These are phyloP conservation scores for Lentinus tigrinus DNA, from an alignment of 768 basidiomycete genomes.

Conservation along the genomic window DNA sequence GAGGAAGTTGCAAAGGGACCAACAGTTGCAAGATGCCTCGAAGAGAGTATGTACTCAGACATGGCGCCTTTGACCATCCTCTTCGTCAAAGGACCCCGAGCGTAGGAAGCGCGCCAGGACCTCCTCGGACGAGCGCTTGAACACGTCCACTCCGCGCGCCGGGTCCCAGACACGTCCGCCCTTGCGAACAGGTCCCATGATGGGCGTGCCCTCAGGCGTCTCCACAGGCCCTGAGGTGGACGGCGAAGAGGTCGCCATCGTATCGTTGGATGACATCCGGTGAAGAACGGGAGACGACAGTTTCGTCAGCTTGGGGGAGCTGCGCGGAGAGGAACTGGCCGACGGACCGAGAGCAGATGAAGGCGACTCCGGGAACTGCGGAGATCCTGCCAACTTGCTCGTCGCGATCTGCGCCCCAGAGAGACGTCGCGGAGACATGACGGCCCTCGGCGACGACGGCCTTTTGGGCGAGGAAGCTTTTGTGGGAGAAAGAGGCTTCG, in stretches of 20 bases:
- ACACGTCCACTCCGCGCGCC: slow-evolving; percentile 77
- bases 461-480: slow-evolving; percentile 11
- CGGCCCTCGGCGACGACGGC: slow-evolving; percentile 9
- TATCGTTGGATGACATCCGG: slow-evolving; percentile 47
- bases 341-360: slow-evolving; percentile 23
- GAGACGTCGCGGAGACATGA: slow-evolving; percentile 20
- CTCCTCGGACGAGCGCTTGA: slow-evolving; percentile 86
- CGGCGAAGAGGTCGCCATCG: slow-evolving; percentile 42
- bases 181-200: slow-evolving; percentile 32
- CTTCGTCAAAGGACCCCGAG: slow-evolving; percentile 71
- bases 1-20: neutral
- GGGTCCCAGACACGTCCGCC: slow-evolving; percentile 79
- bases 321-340: slow-evolving; percentile 17
- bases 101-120: slow-evolving; percentile 81
- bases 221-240: slow-evolving; percentile 57
- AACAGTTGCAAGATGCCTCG: neutral
- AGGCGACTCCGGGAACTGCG: slow-evolving; percentile 22
- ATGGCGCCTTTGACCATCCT: slow-evolving; percentile 27
- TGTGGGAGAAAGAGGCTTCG: slow-evolving; percentile 12
- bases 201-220: slow-evolving; percentile 30
- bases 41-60: slow-evolving; percentile 6
- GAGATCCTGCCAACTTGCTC: slow-evolving; percentile 18
- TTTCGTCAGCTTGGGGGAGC: slow-evolving; percentile 23
- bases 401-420: slow-evolving; percentile 9
- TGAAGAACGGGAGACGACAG: slow-evolving; percentile 26